Conservation (phyloP, 371 early-diverging fungal species). For the Conidiobolus incongruus region DNA sequence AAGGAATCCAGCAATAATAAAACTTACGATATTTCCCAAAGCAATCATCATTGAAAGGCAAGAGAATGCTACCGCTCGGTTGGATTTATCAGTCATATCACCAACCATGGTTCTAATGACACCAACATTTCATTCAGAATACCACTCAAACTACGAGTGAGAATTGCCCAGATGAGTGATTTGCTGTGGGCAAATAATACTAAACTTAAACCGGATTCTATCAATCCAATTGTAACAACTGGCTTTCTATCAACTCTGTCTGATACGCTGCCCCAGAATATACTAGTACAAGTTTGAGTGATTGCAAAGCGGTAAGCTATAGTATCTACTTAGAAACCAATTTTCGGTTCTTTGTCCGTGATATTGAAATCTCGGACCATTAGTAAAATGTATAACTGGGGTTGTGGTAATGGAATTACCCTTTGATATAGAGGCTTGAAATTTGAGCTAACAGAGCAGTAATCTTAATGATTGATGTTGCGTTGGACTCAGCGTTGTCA, state of each 20-base stretch:
- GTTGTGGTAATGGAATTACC: conserved; percentile 26
- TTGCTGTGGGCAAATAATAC: conserved; percentile 51
- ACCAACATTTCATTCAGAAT: conserved; percentile 67
- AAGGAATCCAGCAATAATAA: conserved; percentile 57
- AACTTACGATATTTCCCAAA: conserved; percentile 21
- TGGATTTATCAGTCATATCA: conserved; percentile 61
- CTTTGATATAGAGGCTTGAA: too few species aligned
- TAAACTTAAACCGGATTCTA: conserved; percentile 39
- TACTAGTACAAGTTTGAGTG: conserved; percentile 34
- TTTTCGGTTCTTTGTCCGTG: conserved; percentile 19
- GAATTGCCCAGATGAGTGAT: conserved; percentile 36
- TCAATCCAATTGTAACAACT: conserved; percentile 52
- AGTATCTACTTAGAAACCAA: conserved; percentile 37
- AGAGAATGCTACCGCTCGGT: conserved; percentile 16
- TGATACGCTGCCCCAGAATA: conserved; percentile 24
- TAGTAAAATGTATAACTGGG: conserved; percentile 26
- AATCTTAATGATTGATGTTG: too few species aligned
- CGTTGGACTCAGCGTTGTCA: too few species aligned
- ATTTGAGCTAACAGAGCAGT: too few species aligned
- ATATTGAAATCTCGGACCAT: conserved; percentile 31
- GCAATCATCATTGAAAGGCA: conserved; percentile 5
- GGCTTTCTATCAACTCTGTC: conserved; percentile 55
- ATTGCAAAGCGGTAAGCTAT: conserved; percentile 33
- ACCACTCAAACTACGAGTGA: conserved; percentile 40
- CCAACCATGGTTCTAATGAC: conserved; percentile 70